These are phyloP conservation scores for Trifolium dubium DNA, from an alignment of 306 rosid species.

Conservation along the genomic window DNA sequence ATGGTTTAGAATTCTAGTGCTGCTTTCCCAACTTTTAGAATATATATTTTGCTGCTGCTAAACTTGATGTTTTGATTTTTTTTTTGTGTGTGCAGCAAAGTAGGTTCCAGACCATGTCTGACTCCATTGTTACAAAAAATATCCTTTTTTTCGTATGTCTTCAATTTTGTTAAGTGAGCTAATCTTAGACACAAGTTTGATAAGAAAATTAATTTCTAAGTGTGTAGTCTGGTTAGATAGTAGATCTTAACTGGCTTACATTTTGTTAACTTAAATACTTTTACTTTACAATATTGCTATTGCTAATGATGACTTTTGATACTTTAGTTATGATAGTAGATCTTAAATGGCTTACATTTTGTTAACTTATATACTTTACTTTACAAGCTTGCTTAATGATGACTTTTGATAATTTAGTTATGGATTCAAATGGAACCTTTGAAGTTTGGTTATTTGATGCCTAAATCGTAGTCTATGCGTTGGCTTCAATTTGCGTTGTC, in stretches of 20 bases:
- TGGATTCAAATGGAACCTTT: slow-evolving; percentile 18
- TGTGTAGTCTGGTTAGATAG: not conserved
- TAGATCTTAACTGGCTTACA: slow-evolving; percentile 8
- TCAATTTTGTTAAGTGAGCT: slow-evolving; percentile 1
- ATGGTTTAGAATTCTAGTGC: slow-evolving; percentile 29
- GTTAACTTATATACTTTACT: not conserved
- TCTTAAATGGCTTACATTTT: slow-evolving; percentile 4
- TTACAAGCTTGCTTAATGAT: not conserved
- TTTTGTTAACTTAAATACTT: not conserved
- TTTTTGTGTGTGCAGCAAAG: slow-evolving; percentile 66
- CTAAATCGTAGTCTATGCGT: not conserved
- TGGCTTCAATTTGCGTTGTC: not conserved
- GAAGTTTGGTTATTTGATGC: slow-evolving; percentile 22
- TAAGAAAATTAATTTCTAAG: slow-evolving; percentile 24
- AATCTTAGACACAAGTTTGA: not conserved
- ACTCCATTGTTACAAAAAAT: slow-evolving; percentile 91
- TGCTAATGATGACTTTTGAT: not conserved
- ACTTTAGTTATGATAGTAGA: slow-evolving; percentile 9
- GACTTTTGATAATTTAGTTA: not conserved
- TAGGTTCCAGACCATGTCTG: slow-evolving; percentile 93
- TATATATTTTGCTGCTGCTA: slow-evolving; percentile 38
- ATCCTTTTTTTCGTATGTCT: slow-evolving; percentile 66
- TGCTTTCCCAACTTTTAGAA: slow-evolving; percentile 20
- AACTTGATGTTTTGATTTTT: slow-evolving; percentile 18
- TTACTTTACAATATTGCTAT: not conserved